Conservation (phyloP, 345 rosid species). For the Acer negundo region DNA sequence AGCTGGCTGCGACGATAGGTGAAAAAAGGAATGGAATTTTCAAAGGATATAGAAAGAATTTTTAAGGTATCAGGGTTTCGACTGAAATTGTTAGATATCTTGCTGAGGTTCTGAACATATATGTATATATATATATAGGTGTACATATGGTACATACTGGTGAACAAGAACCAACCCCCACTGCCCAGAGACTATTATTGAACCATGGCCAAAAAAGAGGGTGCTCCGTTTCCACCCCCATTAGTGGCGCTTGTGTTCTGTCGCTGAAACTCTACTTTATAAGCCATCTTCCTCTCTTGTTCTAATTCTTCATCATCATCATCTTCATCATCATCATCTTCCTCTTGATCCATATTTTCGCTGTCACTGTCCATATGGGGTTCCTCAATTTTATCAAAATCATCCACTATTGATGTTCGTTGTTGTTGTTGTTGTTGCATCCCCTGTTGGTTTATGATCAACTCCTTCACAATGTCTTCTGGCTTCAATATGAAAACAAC, state of each 20-base stretch:
- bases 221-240: constrained; percentile 60
- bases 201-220: constrained; percentile 65
- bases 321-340: constrained; percentile 23
- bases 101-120: constrained; percentile 44
- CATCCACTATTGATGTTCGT: constrained; percentile 42
- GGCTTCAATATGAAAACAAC: constrained; percentile 65
- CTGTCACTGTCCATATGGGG: constrained; percentile 26
- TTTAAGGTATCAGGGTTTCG: constrained; percentile 20
- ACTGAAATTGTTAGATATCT: constrained; percentile 25
- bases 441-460: constrained; percentile 40
- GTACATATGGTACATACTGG: constrained; percentile 34
- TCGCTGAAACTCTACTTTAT: constrained; percentile 57
- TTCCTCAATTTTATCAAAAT: constrained; percentile 47
- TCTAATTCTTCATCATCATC: constrained; percentile 47
- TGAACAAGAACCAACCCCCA: neutral
- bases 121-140: constrained; percentile 28
- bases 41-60: constrained; percentile 21
- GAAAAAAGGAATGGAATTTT: constrained; percentile 3
- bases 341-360: constrained; percentile 31
- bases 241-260: constrained; percentile 41
- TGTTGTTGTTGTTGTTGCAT: constrained; percentile 21
- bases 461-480: constrained; percentile 76
- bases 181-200: constrained; percentile 33
- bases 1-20: neutral
- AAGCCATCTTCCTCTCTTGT: constrained; percentile 53